Base-by-base conservation (phyloP, 148 eudicot species). In the Heliamphora exappendiculata region DNA sequence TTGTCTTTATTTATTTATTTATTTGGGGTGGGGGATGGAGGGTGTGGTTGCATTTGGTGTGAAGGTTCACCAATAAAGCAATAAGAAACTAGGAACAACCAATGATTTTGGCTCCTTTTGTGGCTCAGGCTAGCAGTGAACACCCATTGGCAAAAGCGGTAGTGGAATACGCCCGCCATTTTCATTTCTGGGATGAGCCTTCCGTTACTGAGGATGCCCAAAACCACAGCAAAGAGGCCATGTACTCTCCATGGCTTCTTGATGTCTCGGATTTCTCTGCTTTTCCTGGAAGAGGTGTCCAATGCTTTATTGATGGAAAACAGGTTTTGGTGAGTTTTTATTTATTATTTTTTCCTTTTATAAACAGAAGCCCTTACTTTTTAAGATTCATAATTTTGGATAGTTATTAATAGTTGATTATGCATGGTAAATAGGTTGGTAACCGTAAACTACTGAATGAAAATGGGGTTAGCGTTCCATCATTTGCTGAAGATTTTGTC, bases 141-240 rank as follows among this genome's bases (percentile, higher is more conserved):
- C 98, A 95, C 83, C 98, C 97, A 54, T 77, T 95, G 89, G 96
- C 87, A 37, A 95, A 89, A 81, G 97, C 98, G 41, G 81, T 95
- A 72, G 74, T 92, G 75, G 98, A 95, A 77, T 95, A 95, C 78
- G 97, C 97, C 33, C 92, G 90, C 53, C 98, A 95, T 81, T 95
- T 95, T 82, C 97, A 92, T 82, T 92, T 92, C 84, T 89, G 92
- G 74, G 94, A 90, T 24, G 92, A 88, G 72, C 86, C 91, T 79
- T 86, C 91, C 33, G 74, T 77, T 76, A 71, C 81, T 76, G 85
- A 69, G 76, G 89, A 89, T 77, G 71, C 71, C 39, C 84, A 82
- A 66, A 76, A 72, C 67, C 73, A 44, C 33, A 70, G 78, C 42
- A 77, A 79, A 60, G 84, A 82, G 73, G 79, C 88, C 57, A 76